Base-by-base conservation (phyloP, 2,329 filamentous ascomycete genomes). In the Exophiala mesophila region DNA sequence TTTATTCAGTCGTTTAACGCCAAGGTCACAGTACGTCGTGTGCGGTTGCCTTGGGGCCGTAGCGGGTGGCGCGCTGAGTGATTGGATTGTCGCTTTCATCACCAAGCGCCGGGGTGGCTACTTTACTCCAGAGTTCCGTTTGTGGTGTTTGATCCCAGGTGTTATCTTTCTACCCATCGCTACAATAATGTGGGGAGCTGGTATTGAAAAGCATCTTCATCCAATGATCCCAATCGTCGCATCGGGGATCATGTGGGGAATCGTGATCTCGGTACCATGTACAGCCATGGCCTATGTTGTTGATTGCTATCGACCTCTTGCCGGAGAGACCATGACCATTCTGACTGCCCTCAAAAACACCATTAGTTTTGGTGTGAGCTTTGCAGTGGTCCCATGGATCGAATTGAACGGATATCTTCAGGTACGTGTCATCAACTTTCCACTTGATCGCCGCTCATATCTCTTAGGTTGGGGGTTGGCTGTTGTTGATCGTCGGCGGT, bases 51-150 rank as follows among this genome's bases (percentile, higher is more conserved):
- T 96, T 0, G 89, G 89, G n/a, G 94, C 88, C 0, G 87, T 83
- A 0, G 85, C 94, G 0, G 89, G 89, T 0, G 90, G 89, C 26
- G 86, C 83, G 57, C 74, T 94, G 12, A 90, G 85, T 3, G 90
- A 97, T 57, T 57, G 88, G 2, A 79, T 95, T 33, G 88, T 94
- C 5, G 80, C 79, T 39, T 82, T 71, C 44, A 87, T 97, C 82
- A 76, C 86, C 1, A 76, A 81, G 31, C 80, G 82, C 20, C 96
- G 96, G 54, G 87, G 86, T 10, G 90, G 90, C 2, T 71, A 96
- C 4, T 96, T 95, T 60, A 88, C 95, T 62, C 89, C 90, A 1
- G 89, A 97, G 63, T 96, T 92, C 58, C 78, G 88, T 6, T 75
- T 94, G 0, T 76, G 94, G 32, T 94, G 96, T 88, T 85, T 80